These are phyloP conservation scores for Phyllostachys edulis DNA, from an alignment of 176 grass and related monocot species.

Conservation along the genomic window DNA sequence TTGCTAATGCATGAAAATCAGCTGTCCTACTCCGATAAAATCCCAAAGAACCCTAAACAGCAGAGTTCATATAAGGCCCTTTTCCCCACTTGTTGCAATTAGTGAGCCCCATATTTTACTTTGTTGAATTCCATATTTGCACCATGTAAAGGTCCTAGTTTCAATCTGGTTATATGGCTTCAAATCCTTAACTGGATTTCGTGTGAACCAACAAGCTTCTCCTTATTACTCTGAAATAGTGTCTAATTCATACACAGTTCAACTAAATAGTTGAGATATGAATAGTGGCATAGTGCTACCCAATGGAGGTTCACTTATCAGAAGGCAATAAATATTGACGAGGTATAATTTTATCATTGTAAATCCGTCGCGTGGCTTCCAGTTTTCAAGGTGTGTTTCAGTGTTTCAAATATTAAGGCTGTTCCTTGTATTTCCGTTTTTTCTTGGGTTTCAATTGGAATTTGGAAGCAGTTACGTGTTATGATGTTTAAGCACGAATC, in stretches of 20 bases:
- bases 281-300: background rate
- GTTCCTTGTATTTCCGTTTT: background rate
- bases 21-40: background rate
- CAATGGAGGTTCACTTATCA: background rate
- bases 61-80: background rate
- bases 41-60: background rate
- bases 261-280: constrained; percentile 3
- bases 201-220: background rate
- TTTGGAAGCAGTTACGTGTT: background rate
- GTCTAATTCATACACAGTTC: background rate
- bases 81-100: background rate
- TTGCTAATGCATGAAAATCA: background rate
- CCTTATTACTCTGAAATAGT: background rate
- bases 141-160: background rate
- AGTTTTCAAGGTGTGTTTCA: background rate
- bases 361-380: background rate
- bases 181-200: background rate
- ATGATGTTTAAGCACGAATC: background rate
- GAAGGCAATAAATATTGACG: background rate
- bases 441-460: background rate
- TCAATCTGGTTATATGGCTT: background rate
- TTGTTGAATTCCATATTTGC: constrained; percentile 3
- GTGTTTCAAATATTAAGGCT: background rate
- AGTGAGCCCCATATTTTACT: background rate
- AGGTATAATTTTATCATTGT: background rate